These are phyloP conservation scores for Drechslerella dactyloides DNA, from an alignment of 2,329 filamentous ascomycete genomes.

Conservation along the genomic window DNA sequence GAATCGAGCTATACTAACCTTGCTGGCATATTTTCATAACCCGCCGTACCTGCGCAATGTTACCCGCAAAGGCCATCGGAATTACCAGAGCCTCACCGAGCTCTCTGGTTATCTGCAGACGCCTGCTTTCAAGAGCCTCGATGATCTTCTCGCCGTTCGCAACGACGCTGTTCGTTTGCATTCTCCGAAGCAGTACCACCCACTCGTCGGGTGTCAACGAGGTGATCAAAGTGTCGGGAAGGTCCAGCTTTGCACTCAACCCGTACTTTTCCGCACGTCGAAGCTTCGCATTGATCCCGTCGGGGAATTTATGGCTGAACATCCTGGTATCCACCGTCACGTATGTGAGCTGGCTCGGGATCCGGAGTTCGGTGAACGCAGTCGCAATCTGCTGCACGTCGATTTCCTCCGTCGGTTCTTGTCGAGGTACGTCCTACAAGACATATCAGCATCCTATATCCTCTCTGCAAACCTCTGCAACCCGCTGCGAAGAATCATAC, in stretches of 20 bases:
- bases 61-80: not conserved
- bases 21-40: slow-evolving; percentile 10
- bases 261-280: not conserved
- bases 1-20: slow-evolving; percentile 8
- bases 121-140: not conserved
- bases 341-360: not conserved
- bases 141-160: not conserved
- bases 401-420: slow-evolving; percentile 7
- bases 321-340: not conserved
- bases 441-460: not conserved
- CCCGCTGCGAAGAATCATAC: not conserved
- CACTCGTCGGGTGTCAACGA: not conserved
- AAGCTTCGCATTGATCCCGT: not conserved
- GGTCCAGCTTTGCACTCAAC: not conserved
- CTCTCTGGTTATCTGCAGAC: not conserved
- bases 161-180: not conserved
- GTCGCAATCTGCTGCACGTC: slow-evolving; percentile 10
- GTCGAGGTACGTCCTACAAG: slow-evolving; percentile 7
- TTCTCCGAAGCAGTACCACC: not conserved
- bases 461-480: not conserved
- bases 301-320: not conserved
- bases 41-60: not conserved
- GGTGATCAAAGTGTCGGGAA: not conserved
- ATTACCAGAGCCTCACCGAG: slow-evolving; percentile 9
- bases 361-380: slow-evolving; percentile 8